Percentiles rank a stretch among this genome's conserved stretches.
Evolutionary conservation across 768 basidiomycete genomes (phyloP).

Genomic region (Grammothele lineata): DNA sequence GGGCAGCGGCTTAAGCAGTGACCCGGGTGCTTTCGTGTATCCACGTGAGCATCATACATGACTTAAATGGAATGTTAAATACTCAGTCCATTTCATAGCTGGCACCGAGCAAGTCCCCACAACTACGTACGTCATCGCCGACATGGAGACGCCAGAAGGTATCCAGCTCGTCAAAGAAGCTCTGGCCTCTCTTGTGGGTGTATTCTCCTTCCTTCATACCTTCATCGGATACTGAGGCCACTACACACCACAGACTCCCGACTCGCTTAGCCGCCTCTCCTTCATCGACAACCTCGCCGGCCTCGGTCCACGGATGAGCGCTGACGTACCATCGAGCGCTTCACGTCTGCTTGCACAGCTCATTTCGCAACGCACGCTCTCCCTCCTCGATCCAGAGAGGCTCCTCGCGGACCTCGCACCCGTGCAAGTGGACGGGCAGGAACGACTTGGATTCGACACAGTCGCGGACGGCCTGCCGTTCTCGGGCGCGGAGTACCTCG

Average conservation of each 20-base stretch:
- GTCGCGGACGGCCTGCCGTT: constrained; percentile 30
- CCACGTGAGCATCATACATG: constrained; percentile 58
- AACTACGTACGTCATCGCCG: constrained; percentile 65
- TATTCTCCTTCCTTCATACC: background rate
- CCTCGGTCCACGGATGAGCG: constrained; percentile 11
- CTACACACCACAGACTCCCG: constrained; percentile 33
- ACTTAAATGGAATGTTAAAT: background rate
- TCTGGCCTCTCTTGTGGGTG: constrained; percentile 57
- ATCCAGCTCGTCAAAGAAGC: constrained; percentile 58
- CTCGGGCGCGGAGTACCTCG: constrained; percentile 32
- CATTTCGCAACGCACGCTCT: constrained; percentile 36
- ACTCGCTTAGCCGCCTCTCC: constrained; percentile 54
- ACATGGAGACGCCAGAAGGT: constrained; percentile 67
- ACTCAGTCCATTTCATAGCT: too few species aligned
- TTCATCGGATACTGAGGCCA: background rate
- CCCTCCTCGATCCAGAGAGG: constrained; percentile 33
- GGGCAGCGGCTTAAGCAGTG: constrained; percentile 39
- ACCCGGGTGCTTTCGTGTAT: constrained; percentile 53
- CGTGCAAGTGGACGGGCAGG: constrained; percentile 29
- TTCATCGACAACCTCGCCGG: constrained; percentile 71
- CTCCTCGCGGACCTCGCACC: constrained; percentile 39
- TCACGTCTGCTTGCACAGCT: constrained; percentile 52
- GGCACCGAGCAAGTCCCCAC: constrained; percentile 31
- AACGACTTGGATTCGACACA: constrained; percentile 30
- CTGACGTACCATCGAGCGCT: constrained; percentile 20